Evolutionary conservation across 176 grass and related monocot species (phyloP), one percentile per base, ranked within the genome.

Genomic region (Miscanthus lutarioriparius): DNA sequence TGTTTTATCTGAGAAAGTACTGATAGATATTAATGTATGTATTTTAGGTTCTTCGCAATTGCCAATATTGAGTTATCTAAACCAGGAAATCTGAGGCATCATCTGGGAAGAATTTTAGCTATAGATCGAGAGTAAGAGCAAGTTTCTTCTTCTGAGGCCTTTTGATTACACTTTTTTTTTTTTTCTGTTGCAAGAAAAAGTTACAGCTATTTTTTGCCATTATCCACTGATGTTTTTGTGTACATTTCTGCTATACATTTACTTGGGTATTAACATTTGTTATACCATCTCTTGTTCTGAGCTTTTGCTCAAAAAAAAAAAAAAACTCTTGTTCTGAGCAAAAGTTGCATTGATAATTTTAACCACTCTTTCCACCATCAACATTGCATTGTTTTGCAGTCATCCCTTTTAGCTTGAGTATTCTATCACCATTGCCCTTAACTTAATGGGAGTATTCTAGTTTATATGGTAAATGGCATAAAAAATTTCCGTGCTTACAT

Each of bases 51-150:
- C 75, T 89, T 92, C 62, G 81, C 93, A 74, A 77, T 92, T 86
- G 78, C 84, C 75, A 91, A 96, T 75, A 88, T 95, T 85, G 96
- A 96, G 49, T 80, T 99, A 88, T 99, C 96, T 16, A 88, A 92
- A 89, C 96, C 96, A 82, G 96, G 96, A 79, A 99, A 99, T 77
- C 53, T 81, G 69, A 94, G 78, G 71, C 77, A 92, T 90, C 89
- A 92, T 45, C 81, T 99, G 26, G 96, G 96, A 86, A 96, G 93
- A 86, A 86, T 94, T 87, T 85, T 99, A 85, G 75, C 91, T 72
- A 71, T 99, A 86, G 93, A 99, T 91, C 89, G 82, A 81, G 93
- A 91, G 96, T 99, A 76, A 94, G 83, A 87, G 62, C 37, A 39
- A 79, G 56, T 80, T 86, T 63, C 63, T 72, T 67, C 41, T 41